A percentile compares a stretch with the other conserved stretches of the same genome.
Conservation (phyloP, 148 eudicot species). For the Polygonum aviculare region DNA sequence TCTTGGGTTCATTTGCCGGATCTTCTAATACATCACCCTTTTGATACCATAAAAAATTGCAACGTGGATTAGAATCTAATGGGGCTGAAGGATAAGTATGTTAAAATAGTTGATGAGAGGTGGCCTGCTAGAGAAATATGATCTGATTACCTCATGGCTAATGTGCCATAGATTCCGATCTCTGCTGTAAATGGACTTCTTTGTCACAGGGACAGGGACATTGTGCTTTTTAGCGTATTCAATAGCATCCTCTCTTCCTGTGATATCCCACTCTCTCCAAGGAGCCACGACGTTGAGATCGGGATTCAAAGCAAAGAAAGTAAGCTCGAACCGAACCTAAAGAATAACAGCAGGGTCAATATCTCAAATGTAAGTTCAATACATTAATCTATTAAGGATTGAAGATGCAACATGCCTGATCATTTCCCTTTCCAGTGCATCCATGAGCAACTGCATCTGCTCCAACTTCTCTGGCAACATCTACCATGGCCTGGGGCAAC, state of each 20-base stretch:
- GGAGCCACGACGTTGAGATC: conserved; percentile 84
- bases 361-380: not conserved
- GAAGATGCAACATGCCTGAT: conserved; percentile 43
- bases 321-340: conserved; percentile 93
- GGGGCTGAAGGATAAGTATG: too few relatives aligned
- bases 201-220: conserved; percentile 86
- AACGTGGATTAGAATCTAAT: not conserved
- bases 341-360: conserved; percentile 1
- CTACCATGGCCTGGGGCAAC: conserved; percentile 82
- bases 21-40: conserved; percentile 96
- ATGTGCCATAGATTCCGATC: conserved; percentile 94
- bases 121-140: not conserved
- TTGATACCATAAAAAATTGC: conserved; percentile 2
- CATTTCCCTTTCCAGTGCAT: conserved; percentile 96
- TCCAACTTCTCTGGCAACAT: conserved; percentile 94
- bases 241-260: conserved; percentile 87
- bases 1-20: conserved; percentile 80
- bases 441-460: conserved; percentile 99
- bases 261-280: conserved; percentile 96
- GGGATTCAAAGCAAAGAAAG: conserved; percentile 85
- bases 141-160: conserved; percentile 61
- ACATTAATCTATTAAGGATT: not conserved
- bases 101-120: too few relatives aligned
- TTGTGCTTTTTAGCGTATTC: conserved; percentile 90
- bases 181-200: conserved; percentile 93